These are phyloP conservation scores for Dorcoceras hygrometricum DNA, from an alignment of 257 asterid species.

Conservation along the genomic window DNA sequence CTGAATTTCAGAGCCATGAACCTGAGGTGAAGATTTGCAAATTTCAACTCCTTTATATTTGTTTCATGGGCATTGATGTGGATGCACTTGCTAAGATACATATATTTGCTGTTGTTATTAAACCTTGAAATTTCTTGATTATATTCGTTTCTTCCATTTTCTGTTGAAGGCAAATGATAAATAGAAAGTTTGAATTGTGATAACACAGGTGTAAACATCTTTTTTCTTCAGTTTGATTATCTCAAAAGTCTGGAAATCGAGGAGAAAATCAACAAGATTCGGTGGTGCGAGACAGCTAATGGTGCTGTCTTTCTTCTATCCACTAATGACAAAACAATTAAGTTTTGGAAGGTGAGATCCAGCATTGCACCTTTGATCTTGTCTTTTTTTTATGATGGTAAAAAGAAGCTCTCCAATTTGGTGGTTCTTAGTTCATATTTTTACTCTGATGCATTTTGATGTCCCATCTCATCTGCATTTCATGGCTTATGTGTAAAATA, in stretches of 20 bases:
- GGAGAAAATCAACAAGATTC: slow-evolving; percentile 86
- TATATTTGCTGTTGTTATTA: too few relatives aligned
- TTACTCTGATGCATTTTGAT: neutral
- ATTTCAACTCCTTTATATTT: neutral
- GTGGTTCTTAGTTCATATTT: slow-evolving; percentile 15
- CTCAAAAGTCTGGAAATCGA: slow-evolving; percentile 84
- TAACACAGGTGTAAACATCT: slow-evolving; percentile 20
- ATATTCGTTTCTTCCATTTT: neutral
- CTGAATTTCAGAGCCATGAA: slow-evolving; percentile 99
- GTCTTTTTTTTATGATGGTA: neutral
- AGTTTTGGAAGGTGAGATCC: slow-evolving; percentile 74
- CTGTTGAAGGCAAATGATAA: neutral
- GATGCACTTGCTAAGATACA: too few relatives aligned
- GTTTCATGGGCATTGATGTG: too few relatives aligned
- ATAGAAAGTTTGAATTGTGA: slow-evolving; percentile 15
- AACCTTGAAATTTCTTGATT: too few relatives aligned
- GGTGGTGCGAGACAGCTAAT: slow-evolving; percentile 79
- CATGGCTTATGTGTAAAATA: slow-evolving; percentile 6
- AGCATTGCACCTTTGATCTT: slow-evolving; percentile 2
- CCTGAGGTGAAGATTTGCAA: slow-evolving; percentile 74
- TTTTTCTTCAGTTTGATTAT: slow-evolving; percentile 67
- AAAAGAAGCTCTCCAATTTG: slow-evolving; percentile 1
- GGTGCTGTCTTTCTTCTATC: slow-evolving; percentile 75
- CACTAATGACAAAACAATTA: slow-evolving; percentile 81
- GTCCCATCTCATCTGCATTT: too few relatives aligned